Evolutionary conservation across 169 alveolate genomes (phyloP).

Genomic region (Plasmodium coatneyi): DNA sequence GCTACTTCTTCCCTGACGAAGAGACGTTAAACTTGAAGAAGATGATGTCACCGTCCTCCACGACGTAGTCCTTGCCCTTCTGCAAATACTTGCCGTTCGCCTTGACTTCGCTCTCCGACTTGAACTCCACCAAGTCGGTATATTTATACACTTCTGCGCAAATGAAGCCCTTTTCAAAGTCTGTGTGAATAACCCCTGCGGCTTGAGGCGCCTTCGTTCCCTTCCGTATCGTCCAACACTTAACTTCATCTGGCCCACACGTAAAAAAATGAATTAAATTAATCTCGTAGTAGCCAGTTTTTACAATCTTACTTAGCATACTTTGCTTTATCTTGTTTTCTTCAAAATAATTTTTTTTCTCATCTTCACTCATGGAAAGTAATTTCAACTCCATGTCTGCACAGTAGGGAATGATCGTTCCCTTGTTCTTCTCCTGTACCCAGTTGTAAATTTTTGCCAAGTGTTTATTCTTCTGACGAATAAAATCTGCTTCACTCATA

Average conservation of each 20-base stretch:
- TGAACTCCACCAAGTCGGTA: slow-evolving; percentile 89
- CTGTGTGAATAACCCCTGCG: slow-evolving; percentile 97
- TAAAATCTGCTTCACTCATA: slow-evolving; percentile 94
- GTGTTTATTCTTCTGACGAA: slow-evolving; percentile 97
- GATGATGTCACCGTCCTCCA: slow-evolving; percentile 97
- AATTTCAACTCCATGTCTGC: slow-evolving; percentile 96
- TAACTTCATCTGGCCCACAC: slow-evolving; percentile 99
- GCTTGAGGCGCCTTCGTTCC: slow-evolving; percentile 97
- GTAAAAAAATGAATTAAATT: slow-evolving; percentile 98
- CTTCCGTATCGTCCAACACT: slow-evolving; percentile 98
- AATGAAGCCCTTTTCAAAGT: slow-evolving; percentile 98
- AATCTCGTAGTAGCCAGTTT: slow-evolving; percentile 96
- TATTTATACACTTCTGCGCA: slow-evolving; percentile 97
- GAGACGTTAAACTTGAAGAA: slow-evolving; percentile 98
- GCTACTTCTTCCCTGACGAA: slow-evolving; percentile 89
- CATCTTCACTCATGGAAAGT: slow-evolving; percentile 91
- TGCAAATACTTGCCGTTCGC: slow-evolving; percentile 94
- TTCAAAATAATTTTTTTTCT: slow-evolving; percentile 82
- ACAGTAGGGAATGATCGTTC: slow-evolving; percentile 98
- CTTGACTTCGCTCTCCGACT: slow-evolving; percentile 91
- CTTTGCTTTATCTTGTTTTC: slow-evolving; percentile 88
- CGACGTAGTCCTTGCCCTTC: slow-evolving; percentile 97
- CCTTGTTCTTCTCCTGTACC: slow-evolving; percentile 97
- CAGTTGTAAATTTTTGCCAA: slow-evolving; percentile 95
- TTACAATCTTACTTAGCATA: slow-evolving; percentile 94